A percentile compares a stretch with the other conserved stretches of the same genome.
Evolutionary conservation across 495 filamentous ascomycete species (phyloP).

Genomic region (Aspergillus asperescens): DNA sequence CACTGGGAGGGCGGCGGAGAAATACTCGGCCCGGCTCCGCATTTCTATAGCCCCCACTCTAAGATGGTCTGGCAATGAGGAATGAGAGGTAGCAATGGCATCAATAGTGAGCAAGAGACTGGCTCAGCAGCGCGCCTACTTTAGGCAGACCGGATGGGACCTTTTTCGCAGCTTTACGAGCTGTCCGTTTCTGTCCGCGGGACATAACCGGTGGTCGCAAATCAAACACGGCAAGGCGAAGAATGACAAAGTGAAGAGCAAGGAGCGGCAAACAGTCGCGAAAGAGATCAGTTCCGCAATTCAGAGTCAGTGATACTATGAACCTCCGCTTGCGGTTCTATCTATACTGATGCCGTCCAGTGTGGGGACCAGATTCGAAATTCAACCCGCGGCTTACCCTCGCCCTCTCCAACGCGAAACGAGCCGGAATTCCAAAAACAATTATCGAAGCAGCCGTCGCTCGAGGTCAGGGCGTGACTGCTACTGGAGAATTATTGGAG

Average conservation of each 20-base stretch:
- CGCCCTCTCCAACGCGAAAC: slow-evolving; percentile 74
- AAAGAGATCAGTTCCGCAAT: slow-evolving; percentile 51
- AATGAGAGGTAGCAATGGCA: slow-evolving; percentile 4
- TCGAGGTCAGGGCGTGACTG: slow-evolving; percentile 76
- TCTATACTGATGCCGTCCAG: slow-evolving; percentile 20
- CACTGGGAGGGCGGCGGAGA: slow-evolving; percentile 32
- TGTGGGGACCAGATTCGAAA: slow-evolving; percentile 63
- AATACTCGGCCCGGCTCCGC: slow-evolving; percentile 32
- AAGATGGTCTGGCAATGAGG: not conserved
- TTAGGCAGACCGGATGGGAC: slow-evolving; percentile 14
- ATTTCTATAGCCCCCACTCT: not conserved
- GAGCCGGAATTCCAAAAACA: slow-evolving; percentile 76
- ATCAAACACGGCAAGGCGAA: slow-evolving; percentile 92
- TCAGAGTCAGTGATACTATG: slow-evolving; percentile 39
- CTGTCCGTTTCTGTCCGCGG: slow-evolving; percentile 48
- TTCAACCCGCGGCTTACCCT: slow-evolving; percentile 69
- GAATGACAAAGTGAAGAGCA: slow-evolving; percentile 57
- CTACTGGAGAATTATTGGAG: slow-evolving; percentile 67
- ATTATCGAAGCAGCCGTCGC: slow-evolving; percentile 78
- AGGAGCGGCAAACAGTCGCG: slow-evolving; percentile 43
- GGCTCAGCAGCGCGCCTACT: slow-evolving; percentile 9
- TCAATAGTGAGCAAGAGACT: slow-evolving; percentile 17
- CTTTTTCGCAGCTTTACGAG: slow-evolving; percentile 46
- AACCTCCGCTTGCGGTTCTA: not conserved
- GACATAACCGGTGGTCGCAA: slow-evolving; percentile 90